Evolutionary conservation across 352 stramenopile species (phyloP).

Genomic region (Albugo laibachii): DNA sequence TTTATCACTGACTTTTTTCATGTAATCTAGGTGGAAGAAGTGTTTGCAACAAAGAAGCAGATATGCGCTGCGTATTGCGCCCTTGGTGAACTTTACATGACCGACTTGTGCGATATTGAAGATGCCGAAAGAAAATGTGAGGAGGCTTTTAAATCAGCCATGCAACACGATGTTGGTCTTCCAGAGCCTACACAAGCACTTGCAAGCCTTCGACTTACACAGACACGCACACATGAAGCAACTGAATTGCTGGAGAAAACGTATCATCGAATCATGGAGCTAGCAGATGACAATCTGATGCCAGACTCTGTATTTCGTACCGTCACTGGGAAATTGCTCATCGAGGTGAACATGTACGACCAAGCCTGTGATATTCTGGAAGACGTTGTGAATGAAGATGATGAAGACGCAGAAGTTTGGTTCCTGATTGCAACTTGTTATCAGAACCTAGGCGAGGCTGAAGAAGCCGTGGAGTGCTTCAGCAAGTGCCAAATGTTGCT

Average conservation of each 20-base stretch:
- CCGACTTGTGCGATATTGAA: slow-evolving; percentile 85
- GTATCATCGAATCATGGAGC: slow-evolving; percentile 75
- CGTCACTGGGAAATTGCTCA: slow-evolving; percentile 62
- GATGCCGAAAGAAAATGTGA: slow-evolving; percentile 89
- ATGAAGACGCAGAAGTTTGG: slow-evolving; percentile 80
- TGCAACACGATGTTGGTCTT: slow-evolving; percentile 79
- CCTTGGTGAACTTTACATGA: slow-evolving; percentile 94
- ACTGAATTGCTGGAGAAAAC: slow-evolving; percentile 80
- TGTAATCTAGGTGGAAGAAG: slow-evolving; percentile 16
- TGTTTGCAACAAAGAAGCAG: slow-evolving; percentile 69
- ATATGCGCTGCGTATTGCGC: slow-evolving; percentile 88
- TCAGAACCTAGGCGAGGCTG: slow-evolving; percentile 62
- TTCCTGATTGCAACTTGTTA: slow-evolving; percentile 79
- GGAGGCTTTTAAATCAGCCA: slow-evolving; percentile 69
- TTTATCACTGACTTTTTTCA: not conserved
- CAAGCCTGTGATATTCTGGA: slow-evolving; percentile 66
- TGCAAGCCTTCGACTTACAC: slow-evolving; percentile 87
- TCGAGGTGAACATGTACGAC: slow-evolving; percentile 73
- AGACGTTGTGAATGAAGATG: slow-evolving; percentile 76
- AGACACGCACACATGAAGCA: slow-evolving; percentile 82
- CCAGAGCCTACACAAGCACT: slow-evolving; percentile 89
- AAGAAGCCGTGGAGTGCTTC: slow-evolving; percentile 72
- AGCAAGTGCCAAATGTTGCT: slow-evolving; percentile 64
- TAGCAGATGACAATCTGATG: slow-evolving; percentile 42
- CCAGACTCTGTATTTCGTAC: slow-evolving; percentile 74